These are phyloP conservation scores for Saksenaea oblongispora DNA, from an alignment of 371 early-diverging fungal genomes.

Conservation along the genomic window DNA sequence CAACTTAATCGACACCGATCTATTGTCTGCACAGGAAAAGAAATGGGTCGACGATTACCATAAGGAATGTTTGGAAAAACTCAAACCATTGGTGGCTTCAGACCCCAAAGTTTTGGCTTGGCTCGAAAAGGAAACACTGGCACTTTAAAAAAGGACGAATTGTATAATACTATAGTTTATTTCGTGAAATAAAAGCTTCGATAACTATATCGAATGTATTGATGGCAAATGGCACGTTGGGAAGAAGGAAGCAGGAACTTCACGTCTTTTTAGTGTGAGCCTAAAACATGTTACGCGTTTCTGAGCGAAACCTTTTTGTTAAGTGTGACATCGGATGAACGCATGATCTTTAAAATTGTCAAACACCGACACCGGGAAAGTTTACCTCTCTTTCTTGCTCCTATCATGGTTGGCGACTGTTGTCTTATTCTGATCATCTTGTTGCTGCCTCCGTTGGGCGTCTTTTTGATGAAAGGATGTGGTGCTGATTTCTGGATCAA, in stretches of 20 bases:
- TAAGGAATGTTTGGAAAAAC: conserved; percentile 67
- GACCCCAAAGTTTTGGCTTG: conserved; percentile 71
- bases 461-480: conserved; percentile 48
- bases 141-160: conserved; percentile 30
- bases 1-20: conserved; percentile 68
- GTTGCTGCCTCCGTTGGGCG: conserved; percentile 46
- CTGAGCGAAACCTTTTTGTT: no score
- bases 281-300: no score
- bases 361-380: neutral
- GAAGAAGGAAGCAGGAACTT: no score
- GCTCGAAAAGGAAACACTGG: conserved; percentile 75
- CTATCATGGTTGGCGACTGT: conserved; percentile 39
- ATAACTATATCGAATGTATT: no score
- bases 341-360: neutral
- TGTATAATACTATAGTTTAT: no score
- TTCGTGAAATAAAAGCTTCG: no score
- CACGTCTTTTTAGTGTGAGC: no score
- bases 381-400: neutral
- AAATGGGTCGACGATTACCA: conserved; percentile 91
- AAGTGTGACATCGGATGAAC: neutral
- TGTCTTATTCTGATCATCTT: conserved; percentile 50
- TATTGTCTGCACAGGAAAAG: conserved; percentile 73
- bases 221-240: no score
- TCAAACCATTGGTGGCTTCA: conserved; percentile 72
- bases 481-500: conserved; percentile 52